A percentile compares a stretch with the other conserved stretches of the same genome.
Evolutionary conservation across 495 filamentous ascomycete genomes (phyloP).

Genomic region (Podospora bellae-mahoneyi): DNA sequence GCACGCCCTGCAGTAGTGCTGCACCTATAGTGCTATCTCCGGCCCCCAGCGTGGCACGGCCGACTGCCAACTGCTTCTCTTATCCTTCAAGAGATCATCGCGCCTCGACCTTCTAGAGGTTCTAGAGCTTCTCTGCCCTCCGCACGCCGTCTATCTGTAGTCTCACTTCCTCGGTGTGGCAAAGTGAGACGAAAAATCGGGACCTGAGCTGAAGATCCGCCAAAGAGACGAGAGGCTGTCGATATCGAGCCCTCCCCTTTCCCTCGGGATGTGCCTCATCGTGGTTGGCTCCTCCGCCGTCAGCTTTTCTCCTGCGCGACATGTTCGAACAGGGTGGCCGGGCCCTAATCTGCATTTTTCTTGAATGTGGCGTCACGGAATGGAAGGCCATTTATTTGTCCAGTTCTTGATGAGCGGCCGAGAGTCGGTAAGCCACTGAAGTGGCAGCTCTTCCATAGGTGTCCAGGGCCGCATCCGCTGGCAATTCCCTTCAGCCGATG

Average conservation of each 20-base stretch:
- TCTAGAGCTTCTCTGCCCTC: constrained; percentile 1
- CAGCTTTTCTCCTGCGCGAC: constrained; percentile 1
- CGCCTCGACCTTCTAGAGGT: background rate
- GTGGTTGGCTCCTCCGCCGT: constrained; percentile 5
- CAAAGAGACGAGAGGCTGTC: background rate
- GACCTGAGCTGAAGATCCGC: constrained; percentile 7
- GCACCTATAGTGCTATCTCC: constrained; percentile 8
- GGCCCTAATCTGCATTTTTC: constrained; percentile 8
- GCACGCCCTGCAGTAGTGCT: constrained; percentile 9
- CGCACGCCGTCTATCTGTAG: background rate
- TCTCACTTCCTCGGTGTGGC: constrained; percentile 2
- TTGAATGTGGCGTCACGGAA: constrained; percentile 16
- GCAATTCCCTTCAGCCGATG: background rate
- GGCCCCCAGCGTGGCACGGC: constrained; percentile 14
- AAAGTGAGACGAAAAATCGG: constrained; percentile 5
- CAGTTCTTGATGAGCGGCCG: background rate
- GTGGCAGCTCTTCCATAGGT: background rate
- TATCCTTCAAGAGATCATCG: background rate
- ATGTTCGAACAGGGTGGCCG: constrained; percentile 1
- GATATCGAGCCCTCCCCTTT: constrained; percentile 4
- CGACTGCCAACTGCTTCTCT: background rate
- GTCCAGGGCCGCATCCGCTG: background rate
- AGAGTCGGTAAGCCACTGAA: constrained; percentile 1
- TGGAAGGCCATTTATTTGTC: constrained; percentile 9
- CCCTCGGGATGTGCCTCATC: constrained; percentile 4